Base-by-base conservation (phyloP, 2,329 filamentous ascomycete species). In the Aspergillus pseudoterreus region DNA sequence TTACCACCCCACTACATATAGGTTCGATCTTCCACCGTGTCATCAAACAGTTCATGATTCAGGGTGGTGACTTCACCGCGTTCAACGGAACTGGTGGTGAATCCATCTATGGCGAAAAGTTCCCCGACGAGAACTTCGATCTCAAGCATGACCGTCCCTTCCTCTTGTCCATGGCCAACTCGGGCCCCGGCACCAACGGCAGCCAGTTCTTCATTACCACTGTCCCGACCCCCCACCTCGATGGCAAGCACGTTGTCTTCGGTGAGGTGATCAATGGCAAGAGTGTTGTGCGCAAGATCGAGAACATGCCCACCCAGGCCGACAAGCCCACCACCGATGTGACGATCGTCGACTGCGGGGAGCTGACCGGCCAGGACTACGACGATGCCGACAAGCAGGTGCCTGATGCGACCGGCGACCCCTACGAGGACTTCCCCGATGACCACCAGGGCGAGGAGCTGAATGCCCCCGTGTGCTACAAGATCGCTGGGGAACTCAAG, bases 151-250 rank as follows among this genome's bases (percentile, higher is more conserved):
- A 95, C 64, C 88, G 86, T 64, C 92, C 94, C 1, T 96, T 96
- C 78, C 78, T 97, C 59, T 80, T 99, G 56, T 95, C 89, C 69
- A 99, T 99, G 94, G 94, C 94, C 65, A 99, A 99, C 70, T 92
- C 94, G 58, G 94, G 94, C 43, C 90, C 91, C 43, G 90, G 87
- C 63, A 96, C 94, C 71, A 99, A 99, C 71, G 94, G 94, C 66
- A 95, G 89, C 46, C 94, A 99, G 68, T 99, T 99, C 82, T 99
- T 99, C 82, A 79, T 97, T 64, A 99, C 94, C 45, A 97, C 94
- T 14, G 90, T 96, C 27, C 81, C 86, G n/a, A 97, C 94, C 12
- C 92, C 91, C 44, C 94, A 97, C 71, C 83, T 97, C 36, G 92
- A 99, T 71, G 84, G 84, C 70, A 99, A 99, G 80, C 92, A 99